Percentiles rank a stretch among this genome's conserved stretches.
These are phyloP conservation scores for Davidsoniella virescens DNA, from an alignment of 2,329 filamentous ascomycete species.

Conservation along the genomic window DNA sequence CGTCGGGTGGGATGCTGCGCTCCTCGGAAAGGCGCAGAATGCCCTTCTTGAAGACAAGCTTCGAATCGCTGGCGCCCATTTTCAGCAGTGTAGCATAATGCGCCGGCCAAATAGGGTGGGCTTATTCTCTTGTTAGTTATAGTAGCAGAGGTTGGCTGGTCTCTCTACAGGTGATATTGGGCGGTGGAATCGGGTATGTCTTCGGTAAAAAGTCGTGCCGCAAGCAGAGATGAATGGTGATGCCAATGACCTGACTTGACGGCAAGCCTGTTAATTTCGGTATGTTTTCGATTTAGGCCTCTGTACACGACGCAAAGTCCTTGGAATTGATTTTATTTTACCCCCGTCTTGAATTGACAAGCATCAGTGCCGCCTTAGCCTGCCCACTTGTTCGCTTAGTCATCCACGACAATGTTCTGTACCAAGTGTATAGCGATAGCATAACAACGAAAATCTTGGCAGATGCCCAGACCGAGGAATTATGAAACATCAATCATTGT, in stretches of 20 bases:
- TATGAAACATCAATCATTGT: no score
- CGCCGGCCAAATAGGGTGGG: not conserved
- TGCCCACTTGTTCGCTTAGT: constrained; percentile 2
- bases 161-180: no score
- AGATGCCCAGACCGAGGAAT: no score
- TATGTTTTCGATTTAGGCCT: no score
- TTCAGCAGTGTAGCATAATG: constrained; percentile 6
- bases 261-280: no score
- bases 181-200: no score
- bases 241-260: no score
- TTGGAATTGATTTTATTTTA: no score
- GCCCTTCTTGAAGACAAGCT: constrained; percentile 96
- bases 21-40: constrained; percentile 95
- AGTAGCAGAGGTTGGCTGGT: no score
- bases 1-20: constrained; percentile 68
- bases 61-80: constrained; percentile 98
- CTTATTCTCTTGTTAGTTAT: no score
- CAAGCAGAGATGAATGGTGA: not conserved
- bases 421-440: not conserved
- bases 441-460: no score
- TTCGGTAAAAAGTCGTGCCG: not conserved
- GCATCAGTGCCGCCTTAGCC: not conserved
- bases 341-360: not conserved
- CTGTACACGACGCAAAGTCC: no score
- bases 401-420: not conserved